Evolutionary conservation across 192 early-diverging fungal species (phyloP).

Genomic region (Rhizophagus clarus): DNA sequence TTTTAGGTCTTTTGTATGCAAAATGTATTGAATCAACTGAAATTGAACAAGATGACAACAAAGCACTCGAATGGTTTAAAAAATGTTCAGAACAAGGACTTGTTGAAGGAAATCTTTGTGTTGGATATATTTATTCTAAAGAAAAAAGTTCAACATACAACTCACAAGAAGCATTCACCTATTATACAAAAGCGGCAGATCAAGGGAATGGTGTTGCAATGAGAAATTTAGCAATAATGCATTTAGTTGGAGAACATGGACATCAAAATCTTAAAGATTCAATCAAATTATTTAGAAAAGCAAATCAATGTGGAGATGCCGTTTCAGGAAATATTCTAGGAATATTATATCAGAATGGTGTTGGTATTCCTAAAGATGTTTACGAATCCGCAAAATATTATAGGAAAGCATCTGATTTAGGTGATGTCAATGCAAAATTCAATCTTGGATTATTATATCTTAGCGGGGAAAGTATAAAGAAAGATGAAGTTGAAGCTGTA

Average conservation of each 20-base stretch:
- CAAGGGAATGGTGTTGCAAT: constrained; percentile 60
- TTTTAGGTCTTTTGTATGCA: not conserved
- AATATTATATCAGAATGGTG: constrained; percentile 54
- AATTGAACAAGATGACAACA: not conserved
- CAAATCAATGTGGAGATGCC: constrained; percentile 44
- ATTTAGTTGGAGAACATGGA: constrained; percentile 60
- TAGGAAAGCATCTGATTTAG: constrained; percentile 49
- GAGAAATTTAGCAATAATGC: constrained; percentile 60
- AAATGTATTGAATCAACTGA: not conserved
- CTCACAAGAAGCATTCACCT: constrained; percentile 54
- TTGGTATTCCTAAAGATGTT: constrained; percentile 54
- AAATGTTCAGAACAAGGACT: not conserved
- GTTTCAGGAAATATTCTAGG: constrained; percentile 36
- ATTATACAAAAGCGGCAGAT: constrained; percentile 57
- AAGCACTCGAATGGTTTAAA: not conserved
- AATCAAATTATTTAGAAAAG: constrained; percentile 46
- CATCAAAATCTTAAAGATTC: constrained; percentile 47
- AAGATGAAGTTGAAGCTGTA: not conserved
- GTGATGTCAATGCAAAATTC: constrained; percentile 32
- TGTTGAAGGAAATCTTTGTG: not conserved
- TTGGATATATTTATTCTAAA: not conserved
- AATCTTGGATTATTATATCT: constrained; percentile 60
- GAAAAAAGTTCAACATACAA: not conserved
- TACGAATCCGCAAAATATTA: constrained; percentile 52
- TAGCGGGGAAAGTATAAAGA: constrained; percentile 24